Percentiles rank a stretch among this genome's conserved stretches.
phyloP scores from a whole-genome alignment of 1,284 basidiomycete genomes.

The Moesziomyces antarcticus region DNA sequence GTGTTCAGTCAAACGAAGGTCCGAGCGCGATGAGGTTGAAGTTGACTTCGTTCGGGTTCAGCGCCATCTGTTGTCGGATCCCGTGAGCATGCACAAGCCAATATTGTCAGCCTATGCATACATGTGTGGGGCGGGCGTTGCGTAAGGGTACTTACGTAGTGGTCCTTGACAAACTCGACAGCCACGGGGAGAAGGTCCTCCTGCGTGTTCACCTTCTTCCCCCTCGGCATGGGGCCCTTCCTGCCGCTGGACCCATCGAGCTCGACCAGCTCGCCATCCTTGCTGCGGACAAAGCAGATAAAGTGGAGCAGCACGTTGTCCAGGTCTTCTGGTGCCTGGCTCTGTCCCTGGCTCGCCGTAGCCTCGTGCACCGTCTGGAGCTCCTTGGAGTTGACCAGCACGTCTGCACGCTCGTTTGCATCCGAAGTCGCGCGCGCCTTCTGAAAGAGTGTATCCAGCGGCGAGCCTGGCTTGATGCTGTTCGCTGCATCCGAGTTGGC shows the following conservation, averaged over 20 bases:
- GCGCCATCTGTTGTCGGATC: constrained; percentile 46
- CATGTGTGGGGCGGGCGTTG: too few species aligned
- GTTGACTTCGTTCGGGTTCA: constrained; percentile 59
- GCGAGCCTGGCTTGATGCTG: constrained; percentile 42
- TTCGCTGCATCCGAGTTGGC: constrained; percentile 56
- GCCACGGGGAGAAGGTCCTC: constrained; percentile 46
- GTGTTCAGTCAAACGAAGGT: constrained; percentile 16
- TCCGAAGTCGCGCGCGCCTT: constrained; percentile 39
- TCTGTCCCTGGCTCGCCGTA: constrained; percentile 59
- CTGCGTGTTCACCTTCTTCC: constrained; percentile 34
- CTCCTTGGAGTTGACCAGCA: constrained; percentile 45
- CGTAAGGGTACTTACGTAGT: constrained; percentile 47
- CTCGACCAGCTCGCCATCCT: constrained; percentile 57
- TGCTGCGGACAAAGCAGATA: constrained; percentile 63
- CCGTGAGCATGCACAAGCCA: not conserved
- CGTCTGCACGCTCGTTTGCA: constrained; percentile 26
- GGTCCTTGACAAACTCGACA: constrained; percentile 54
- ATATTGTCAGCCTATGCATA: too few species aligned
- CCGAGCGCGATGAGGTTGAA: constrained; percentile 65
- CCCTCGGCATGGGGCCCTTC: constrained; percentile 58
- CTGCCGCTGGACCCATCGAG: constrained; percentile 60
- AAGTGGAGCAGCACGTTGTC: constrained; percentile 66
- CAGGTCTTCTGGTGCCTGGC: constrained; percentile 58
- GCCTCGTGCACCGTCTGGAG: constrained; percentile 54
- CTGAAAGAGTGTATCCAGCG: constrained; percentile 53